These are phyloP conservation scores for Mallotus japonicus DNA, from an alignment of 441 rosid genomes.

Conservation along the genomic window DNA sequence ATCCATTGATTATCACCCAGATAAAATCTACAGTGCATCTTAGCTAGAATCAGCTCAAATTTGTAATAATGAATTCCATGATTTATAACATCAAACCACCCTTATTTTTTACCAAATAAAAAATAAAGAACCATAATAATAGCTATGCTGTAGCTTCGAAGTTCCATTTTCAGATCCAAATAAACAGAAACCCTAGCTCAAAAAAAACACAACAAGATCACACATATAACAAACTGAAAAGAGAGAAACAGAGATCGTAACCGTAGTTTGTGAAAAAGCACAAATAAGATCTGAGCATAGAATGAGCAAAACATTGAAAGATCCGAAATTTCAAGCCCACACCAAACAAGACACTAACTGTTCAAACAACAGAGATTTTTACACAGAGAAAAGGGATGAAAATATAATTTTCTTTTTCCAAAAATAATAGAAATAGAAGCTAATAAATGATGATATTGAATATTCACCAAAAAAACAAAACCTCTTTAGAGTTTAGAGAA, in stretches of 20 bases:
- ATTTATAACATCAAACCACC: slow-evolving; percentile 18
- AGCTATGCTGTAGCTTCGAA: not conserved
- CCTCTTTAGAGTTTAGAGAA: not conserved
- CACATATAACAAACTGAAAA: not conserved
- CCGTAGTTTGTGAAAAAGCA: slow-evolving; percentile 44
- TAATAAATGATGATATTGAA: not conserved
- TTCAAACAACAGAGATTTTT: not conserved
- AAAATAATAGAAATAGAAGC: not conserved
- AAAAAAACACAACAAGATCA: not conserved
- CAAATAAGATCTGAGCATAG: slow-evolving; percentile 45
- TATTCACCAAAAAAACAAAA: not conserved
- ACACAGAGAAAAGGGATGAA: slow-evolving; percentile 2
- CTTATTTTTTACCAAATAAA: not conserved
- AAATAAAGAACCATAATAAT: not conserved
- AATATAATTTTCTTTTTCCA: not conserved
- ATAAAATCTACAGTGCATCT: slow-evolving; percentile 11
- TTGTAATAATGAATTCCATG: slow-evolving; percentile 3
- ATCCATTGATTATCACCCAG: not conserved
- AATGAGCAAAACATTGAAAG: slow-evolving; percentile 40
- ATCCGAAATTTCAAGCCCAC: slow-evolving; percentile 16
- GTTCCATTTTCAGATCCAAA: slow-evolving; percentile 19
- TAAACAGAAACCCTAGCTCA: slow-evolving; percentile 20
- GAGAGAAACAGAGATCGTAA: slow-evolving; percentile 24
- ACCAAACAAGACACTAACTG: slow-evolving; percentile 12
- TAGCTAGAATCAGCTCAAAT: slow-evolving; percentile 12